phyloP scores from a whole-genome alignment of 2,329 filamentous ascomycete genomes.

The Fusarium nodosum region DNA sequence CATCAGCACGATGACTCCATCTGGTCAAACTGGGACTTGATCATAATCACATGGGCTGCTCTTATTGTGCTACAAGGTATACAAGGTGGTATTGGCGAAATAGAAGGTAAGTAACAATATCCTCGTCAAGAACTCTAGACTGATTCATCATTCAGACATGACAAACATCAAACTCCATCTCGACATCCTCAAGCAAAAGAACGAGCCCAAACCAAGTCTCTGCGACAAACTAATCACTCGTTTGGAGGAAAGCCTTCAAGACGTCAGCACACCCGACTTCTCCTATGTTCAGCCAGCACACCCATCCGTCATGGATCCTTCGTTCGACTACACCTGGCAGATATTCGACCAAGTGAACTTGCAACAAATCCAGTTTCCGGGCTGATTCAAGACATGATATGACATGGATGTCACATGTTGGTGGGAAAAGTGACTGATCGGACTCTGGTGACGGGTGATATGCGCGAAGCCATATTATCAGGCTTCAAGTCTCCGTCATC shows the following conservation, averaged over 20 bases:
- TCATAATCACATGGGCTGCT: conserved; percentile 24
- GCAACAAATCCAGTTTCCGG: conserved; percentile 24
- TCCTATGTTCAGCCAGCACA: conserved; percentile 12
- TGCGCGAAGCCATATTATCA: conserved; percentile 27
- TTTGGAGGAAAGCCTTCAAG: conserved; percentile 15
- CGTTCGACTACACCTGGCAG: conserved; percentile 26
- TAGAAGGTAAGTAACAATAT: background rate
- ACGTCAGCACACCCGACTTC: conserved; percentile 23
- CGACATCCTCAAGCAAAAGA: conserved; percentile 19
- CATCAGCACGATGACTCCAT: conserved; percentile 25
- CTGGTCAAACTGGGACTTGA: conserved; percentile 25
- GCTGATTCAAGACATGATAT: background rate
- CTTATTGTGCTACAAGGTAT: conserved; percentile 17
- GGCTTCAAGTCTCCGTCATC: conserved; percentile 21
- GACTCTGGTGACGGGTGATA: background rate
- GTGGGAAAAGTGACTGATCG: conserved; percentile 17
- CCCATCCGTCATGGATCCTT: conserved; percentile 15
- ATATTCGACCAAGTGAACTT: conserved; percentile 24
- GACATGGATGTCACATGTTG: background rate
- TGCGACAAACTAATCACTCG: conserved; percentile 21
- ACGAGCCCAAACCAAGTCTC: conserved; percentile 14
- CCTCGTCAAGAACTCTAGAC: accelerated
- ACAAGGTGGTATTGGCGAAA: conserved; percentile 19
- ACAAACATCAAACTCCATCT: conserved; percentile 27
- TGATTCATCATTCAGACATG: conserved; percentile 1